phyloP scores from a whole-genome alignment of 1,284 basidiomycete species.

The Salmacisia buchloeana region DNA sequence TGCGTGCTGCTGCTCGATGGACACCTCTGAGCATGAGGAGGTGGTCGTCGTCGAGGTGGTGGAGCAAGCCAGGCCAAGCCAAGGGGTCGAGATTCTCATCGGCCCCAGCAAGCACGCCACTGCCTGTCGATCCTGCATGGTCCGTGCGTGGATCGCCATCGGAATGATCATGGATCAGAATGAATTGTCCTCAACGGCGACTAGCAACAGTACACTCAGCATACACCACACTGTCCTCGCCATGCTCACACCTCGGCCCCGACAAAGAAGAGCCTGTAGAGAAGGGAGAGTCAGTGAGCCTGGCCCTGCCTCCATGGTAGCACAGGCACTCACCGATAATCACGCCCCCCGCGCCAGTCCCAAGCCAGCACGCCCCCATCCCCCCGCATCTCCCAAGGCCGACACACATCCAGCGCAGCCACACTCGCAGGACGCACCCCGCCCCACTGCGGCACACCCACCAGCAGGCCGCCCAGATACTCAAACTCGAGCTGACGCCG shows the following conservation, averaged over 20 bases:
- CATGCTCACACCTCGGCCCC: not conserved
- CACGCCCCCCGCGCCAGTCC: not conserved
- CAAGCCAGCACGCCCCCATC: not conserved
- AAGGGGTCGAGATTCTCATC: too few relatives aligned
- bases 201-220: too few relatives aligned
- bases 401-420: not conserved
- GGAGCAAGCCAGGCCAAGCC: too few relatives aligned
- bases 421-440: conserved; percentile 1
- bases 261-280: not conserved
- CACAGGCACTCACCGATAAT: not conserved
- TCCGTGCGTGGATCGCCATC: too few relatives aligned
- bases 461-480: not conserved
- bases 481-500: not conserved
- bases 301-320: not conserved
- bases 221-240: too few relatives aligned
- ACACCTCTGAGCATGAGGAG: too few relatives aligned
- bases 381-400: conserved; percentile 3
- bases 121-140: too few relatives aligned
- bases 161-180: too few relatives aligned
- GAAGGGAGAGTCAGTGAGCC: not conserved
- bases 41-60: too few relatives aligned
- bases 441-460: not conserved
- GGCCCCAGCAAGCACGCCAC: too few relatives aligned
- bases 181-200: too few relatives aligned
- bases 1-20: too few relatives aligned